A percentile compares a stretch with the other conserved stretches of the same genome.
phyloP scores from a whole-genome alignment of 192 early-diverging fungal genomes.

The Helicostylum pulchrum region DNA sequence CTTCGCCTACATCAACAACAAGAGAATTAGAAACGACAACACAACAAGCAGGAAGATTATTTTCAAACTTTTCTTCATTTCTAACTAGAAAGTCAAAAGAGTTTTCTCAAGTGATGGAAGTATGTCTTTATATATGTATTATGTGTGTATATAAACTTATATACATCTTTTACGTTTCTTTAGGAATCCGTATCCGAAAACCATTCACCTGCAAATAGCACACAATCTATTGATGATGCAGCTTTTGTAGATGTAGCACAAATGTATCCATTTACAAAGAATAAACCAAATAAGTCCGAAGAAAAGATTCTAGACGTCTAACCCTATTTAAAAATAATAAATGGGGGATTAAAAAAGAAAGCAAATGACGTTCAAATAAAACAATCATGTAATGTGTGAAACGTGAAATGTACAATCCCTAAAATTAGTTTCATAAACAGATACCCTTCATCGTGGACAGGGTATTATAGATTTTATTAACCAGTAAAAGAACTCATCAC shows the following conservation, averaged over 20 bases:
- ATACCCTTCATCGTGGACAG: too few species aligned
- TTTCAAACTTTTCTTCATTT: conserved; percentile 48
- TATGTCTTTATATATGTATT: conserved; percentile 6
- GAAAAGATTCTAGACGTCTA: conserved; percentile 12
- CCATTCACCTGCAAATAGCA: neutral
- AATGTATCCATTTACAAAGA: conserved; percentile 23
- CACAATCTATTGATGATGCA: conserved; percentile 11
- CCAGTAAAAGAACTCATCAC: too few species aligned
- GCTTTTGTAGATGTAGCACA: conserved; percentile 29
- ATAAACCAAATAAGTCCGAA: neutral
- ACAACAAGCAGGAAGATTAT: conserved; percentile 47
- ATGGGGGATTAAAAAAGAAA: too few species aligned
- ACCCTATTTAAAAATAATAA: neutral
- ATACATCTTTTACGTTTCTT: neutral
- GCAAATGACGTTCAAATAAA: too few species aligned
- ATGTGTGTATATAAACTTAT: neutral
- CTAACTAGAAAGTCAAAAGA: conserved; percentile 46
- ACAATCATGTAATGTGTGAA: too few species aligned
- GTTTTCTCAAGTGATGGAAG: conserved; percentile 40
- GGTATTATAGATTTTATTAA: too few species aligned
- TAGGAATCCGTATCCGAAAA: conserved; percentile 8
- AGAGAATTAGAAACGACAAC: conserved; percentile 22
- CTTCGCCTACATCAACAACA: neutral
- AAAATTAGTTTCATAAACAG: too few species aligned
- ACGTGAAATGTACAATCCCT: too few species aligned